Conservation (phyloP, 2,329 filamentous ascomycete species). For the Beauveria sp. region DNA sequence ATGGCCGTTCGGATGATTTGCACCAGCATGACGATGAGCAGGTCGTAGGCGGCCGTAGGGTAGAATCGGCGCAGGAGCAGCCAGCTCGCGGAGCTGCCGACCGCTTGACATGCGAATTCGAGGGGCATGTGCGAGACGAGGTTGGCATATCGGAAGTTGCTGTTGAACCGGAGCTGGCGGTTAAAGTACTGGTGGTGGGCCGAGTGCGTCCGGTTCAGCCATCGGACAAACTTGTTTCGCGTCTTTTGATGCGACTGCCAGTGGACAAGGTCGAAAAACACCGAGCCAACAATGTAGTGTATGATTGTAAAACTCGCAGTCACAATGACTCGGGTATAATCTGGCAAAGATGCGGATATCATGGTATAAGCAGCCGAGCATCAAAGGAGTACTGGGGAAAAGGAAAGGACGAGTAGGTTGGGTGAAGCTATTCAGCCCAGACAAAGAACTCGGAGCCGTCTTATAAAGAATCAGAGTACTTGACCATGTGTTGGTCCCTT, state of each 20-base stretch:
- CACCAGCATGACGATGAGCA: slow-evolving; percentile 5
- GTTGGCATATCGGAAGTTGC: slow-evolving; percentile 5
- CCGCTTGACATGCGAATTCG: slow-evolving; percentile 8
- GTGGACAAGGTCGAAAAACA: slow-evolving; percentile 11
- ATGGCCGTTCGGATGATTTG: slow-evolving; percentile 3
- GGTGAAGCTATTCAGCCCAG: not conserved
- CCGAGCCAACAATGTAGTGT: slow-evolving; percentile 9
- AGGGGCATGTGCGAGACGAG: slow-evolving; percentile 11
- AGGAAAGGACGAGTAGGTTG: not conserved
- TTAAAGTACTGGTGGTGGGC: slow-evolving; percentile 12
- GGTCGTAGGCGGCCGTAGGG: not conserved
- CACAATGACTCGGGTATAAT: not conserved
- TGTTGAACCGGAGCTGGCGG: slow-evolving; percentile 9
- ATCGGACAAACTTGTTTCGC: slow-evolving; percentile 5
- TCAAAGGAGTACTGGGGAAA: not conserved
- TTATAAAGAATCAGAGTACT: not conserved
- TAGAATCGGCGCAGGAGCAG: not conserved
- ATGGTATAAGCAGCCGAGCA: not conserved
- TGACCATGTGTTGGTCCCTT: not conserved
- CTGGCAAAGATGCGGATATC: not conserved
- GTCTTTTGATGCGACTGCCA: slow-evolving; percentile 10
- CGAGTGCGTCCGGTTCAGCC: slow-evolving; percentile 10
- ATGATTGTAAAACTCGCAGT: not conserved
- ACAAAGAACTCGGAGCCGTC: not conserved
- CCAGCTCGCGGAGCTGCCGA: slow-evolving; percentile 10